Evolutionary conservation across 1,139 yeast genomes (phyloP), one percentile per base, ranked within the genome.

Genomic region (Torulaspora pretoriensis): DNA sequence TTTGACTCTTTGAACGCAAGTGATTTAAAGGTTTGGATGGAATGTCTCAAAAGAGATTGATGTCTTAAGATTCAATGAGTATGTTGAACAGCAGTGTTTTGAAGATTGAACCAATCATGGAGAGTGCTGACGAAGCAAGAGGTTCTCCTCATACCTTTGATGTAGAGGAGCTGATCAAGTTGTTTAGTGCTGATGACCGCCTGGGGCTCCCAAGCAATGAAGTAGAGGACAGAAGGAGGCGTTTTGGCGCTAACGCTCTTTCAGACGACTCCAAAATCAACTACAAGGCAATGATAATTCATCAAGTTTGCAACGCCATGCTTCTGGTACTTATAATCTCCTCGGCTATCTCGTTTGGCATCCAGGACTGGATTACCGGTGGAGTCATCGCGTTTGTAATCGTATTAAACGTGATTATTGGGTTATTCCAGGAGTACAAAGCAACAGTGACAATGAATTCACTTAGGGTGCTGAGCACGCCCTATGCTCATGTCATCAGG

Each of bases 341-440:
- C 0, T 96, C 97, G 3, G 75, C 76, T 8, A 75, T 92, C 39
- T 81, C 95, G 50, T 83, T 92, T 57, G 71, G 88, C 61, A 87
- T 94, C 87, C 95, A 95, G 27, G 94, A 92, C 66, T 80, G 83
- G 50, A 97, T 92, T 63, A 97, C 95, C 59, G 96, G 97, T 9
- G 74, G 94, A 35, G 84, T 94, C 45, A 92, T 92, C 60, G 80
- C 95, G 0, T 73, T 88, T 51, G 97, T 97, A n/a, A 87, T 92
- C 40, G 63, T 82, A 34, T 85, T 92, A 54, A 97, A 92, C 39
- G 97, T 92, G 9, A 77, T 90, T 1, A 97, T 92, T 25, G 98
- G 98, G 0, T 85, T 92, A 64, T 86, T 89, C 32, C 98, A 92
- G 67, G 98, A 94, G 64, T 90, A 89, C 64, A 77, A 97, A 57